Evolutionary conservation across 2,329 filamentous ascomycete genomes (phyloP), one percentile per base, ranked within the genome.

Genomic region (Mycocentrospora acerina): DNA sequence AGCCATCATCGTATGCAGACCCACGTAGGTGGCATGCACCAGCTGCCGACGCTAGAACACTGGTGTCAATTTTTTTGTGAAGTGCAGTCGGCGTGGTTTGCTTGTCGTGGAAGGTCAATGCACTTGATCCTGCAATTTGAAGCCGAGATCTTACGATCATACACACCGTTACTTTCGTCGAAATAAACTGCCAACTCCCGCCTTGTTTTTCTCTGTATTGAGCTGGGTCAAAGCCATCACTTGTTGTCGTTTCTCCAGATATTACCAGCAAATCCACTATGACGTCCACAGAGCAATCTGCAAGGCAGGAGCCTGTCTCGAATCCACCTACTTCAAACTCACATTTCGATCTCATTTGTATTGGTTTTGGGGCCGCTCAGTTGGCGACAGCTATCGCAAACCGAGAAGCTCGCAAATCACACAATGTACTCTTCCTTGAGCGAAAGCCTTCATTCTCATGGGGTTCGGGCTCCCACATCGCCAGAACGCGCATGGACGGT

Each of bases 381-480:
- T 31, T 67, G 19, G 62, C 63, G 10, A 62, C 61, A 13, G 64
- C 64, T 16, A 64, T 67, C 37, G 64, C 64, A 7, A 60, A 63
- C 24, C 55, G 55, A 17, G 62, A 67, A 43, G 53, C 53, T 24
- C 49, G 42, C 7, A 53, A 48, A n/a, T 42, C 54, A 3, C 46
- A 42, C 4, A 62, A 49, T 13, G 37, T 60, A 14, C 48, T 67
- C 11, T 66, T 65, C 31, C 31, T 67, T 1, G 64, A 67, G 44
- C 48, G 55, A 17, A 63, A 66, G 40, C 42, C 55, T 4, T 44
- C 49, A 7, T 66, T 66, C 45, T 57, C 59, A 47, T 67, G 63
- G 64, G 51, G 63, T 29, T 46, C 54, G 1, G 46, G 39, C 24
- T 38, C 52, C 8, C 55, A 63, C 18, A 35, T 63, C 11, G 51